Base-by-base conservation (phyloP, 164 flowering plant species). In the Liquidambar formosana region DNA sequence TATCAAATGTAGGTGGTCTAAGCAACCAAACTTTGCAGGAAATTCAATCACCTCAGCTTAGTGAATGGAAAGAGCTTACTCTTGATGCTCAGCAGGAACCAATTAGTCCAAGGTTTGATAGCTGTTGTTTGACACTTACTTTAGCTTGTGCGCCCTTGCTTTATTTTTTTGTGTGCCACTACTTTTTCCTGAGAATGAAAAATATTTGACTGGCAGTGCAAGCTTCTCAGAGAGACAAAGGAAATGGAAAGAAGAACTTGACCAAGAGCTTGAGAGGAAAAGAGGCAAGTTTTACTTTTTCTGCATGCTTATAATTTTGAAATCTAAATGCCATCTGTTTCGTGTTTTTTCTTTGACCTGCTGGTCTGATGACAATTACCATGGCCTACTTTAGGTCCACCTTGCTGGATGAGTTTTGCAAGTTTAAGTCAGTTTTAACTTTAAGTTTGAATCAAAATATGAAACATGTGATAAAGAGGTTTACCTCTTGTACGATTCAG, bases 231-330 rank as follows among this genome's bases (percentile, higher is more conserved):
- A 84, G 80, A 83, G 82, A 71, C 84, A 86, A 69, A 76, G 79
- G 69, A 81, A 81, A 70, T 89, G 94, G 94, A 87, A 87, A 73
- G 91, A 89, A 80, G 91, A 89, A 77, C 90, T 89, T 58, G 86
- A 75, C 62, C 79, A 84, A 79, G 94, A 89, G 77, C 90, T 89
- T 61, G 84, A 79, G 63, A 83, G 87, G 68, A 75, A 81, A 81
- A 74, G 94, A 81, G 91, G 94, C 76, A 76, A 81, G 76, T 71
- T 69, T 57, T 65, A 10, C 22, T 11, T 22, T 27, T 15, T 61
- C 44, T 45, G 4, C 26, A 13, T 19, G 19, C 9, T 46, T 9
- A 9, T 4, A 18, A 11, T 1, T 51, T 23, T 48, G 5, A 15
- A 23, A 1, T 22, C 5, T 13, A 15, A 64, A 22, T 9, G 6